Evolutionary conservation across 73 alveolate species (phyloP).

Genomic region (Paramecium primaurelia): DNA sequence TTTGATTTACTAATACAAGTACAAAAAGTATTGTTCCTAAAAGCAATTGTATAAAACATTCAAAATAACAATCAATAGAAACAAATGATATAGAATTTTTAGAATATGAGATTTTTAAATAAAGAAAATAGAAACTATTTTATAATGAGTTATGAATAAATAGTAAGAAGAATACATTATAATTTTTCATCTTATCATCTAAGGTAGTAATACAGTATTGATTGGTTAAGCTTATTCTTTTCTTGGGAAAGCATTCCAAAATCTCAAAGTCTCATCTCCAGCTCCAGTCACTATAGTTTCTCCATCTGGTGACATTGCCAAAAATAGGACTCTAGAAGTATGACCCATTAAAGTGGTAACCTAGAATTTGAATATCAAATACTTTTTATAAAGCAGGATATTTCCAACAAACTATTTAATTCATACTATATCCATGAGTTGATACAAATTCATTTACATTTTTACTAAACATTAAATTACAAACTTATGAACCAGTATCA

Average conservation of each 20-base stretch:
- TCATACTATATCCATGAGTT: conserved; percentile 93
- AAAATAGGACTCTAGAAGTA: conserved; percentile 94
- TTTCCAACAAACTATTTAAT: conserved; percentile 94
- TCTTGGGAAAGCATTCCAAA: conserved; percentile 81
- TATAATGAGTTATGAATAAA: too few relatives aligned
- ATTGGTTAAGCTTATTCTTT: background rate
- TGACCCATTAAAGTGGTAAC: conserved; percentile 95
- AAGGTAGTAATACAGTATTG: background rate
- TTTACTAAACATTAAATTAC: conserved; percentile 90
- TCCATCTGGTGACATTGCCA: conserved; percentile 98
- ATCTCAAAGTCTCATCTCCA: conserved; percentile 99
- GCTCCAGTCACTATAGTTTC: conserved; percentile 98
- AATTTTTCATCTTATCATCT: background rate
- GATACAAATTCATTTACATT: conserved; percentile 91
- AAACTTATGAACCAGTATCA: conserved; percentile 94
- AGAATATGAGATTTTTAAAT: too few relatives aligned
- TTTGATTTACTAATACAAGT: too few relatives aligned
- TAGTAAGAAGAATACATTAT: background rate
- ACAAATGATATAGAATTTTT: too few relatives aligned
- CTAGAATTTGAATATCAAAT: background rate
- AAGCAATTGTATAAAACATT: too few relatives aligned
- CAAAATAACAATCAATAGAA: too few relatives aligned
- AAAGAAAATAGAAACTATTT: too few relatives aligned
- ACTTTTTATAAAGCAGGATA: conserved; percentile 84
- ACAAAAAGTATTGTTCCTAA: too few relatives aligned